Evolutionary conservation across 768 basidiomycete genomes (phyloP).

Genomic region (Boletus sensibilis): DNA sequence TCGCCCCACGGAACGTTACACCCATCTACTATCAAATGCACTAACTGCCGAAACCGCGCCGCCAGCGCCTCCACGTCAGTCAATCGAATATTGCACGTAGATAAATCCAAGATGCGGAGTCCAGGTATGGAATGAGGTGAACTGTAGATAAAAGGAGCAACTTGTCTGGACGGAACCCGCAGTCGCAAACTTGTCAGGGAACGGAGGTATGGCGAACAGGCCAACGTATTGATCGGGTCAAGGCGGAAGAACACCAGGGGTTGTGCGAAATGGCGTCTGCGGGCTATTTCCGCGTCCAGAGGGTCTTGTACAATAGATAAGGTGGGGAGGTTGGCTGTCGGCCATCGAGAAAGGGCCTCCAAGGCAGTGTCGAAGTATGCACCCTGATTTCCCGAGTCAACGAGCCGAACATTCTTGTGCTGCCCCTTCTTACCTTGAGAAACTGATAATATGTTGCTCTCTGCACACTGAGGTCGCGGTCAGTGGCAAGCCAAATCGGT

Average conservation of each 20-base stretch:
- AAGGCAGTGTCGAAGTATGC: conserved; percentile 81
- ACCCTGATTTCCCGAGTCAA: conserved; percentile 44
- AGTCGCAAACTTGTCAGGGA: conserved; percentile 58
- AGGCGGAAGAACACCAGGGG: conserved; percentile 85
- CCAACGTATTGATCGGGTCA: conserved; percentile 50
- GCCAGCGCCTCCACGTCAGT: conserved; percentile 55
- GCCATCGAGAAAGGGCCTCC: conserved; percentile 63
- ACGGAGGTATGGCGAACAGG: conserved; percentile 41
- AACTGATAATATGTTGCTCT: conserved; percentile 81
- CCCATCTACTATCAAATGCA: conserved; percentile 69
- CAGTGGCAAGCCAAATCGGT: background rate
- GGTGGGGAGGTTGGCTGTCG: conserved; percentile 38
- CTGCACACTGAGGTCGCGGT: conserved; percentile 47
- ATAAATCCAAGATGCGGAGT: conserved; percentile 70
- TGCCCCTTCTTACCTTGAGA: conserved; percentile 48
- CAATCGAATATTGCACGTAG: conserved; percentile 60
- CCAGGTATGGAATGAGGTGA: conserved; percentile 37
- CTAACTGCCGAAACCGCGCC: conserved; percentile 47
- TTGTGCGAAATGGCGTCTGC: conserved; percentile 60
- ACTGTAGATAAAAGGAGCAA: conserved; percentile 42
- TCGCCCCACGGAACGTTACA: conserved; percentile 57
- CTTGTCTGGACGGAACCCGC: conserved; percentile 66
- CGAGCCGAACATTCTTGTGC: background rate
- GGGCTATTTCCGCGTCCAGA: conserved; percentile 41
- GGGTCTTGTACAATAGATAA: conserved; percentile 72